Evolutionary conservation across 2,329 filamentous ascomycete genomes (phyloP).

Genomic region (Myotisia sp.): DNA sequence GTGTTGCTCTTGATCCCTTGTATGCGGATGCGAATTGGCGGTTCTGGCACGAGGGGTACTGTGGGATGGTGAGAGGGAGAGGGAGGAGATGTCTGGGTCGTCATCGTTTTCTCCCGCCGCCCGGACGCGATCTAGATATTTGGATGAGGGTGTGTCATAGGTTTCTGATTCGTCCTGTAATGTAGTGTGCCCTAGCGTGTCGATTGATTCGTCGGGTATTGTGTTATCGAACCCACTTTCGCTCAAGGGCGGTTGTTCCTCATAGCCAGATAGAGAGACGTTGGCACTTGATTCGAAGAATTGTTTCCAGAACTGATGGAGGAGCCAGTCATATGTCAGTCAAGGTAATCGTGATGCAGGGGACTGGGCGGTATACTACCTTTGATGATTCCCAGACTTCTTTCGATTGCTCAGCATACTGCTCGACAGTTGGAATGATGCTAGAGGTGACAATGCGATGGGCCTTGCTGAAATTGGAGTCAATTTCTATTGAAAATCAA

Average conservation of each 20-base stretch:
- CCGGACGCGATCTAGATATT: constrained; percentile 12
- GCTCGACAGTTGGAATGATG: constrained; percentile 84
- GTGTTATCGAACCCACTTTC: constrained; percentile 43
- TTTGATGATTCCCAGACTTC: constrained; percentile 96
- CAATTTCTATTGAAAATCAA: constrained; percentile 57
- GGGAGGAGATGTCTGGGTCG: constrained; percentile 33
- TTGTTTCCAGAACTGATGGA: constrained; percentile 86
- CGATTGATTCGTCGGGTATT: constrained; percentile 43
- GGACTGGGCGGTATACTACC: constrained; percentile 33
- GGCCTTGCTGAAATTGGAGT: constrained; percentile 93
- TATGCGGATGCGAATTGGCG: constrained; percentile 17
- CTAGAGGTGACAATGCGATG: constrained; percentile 90
- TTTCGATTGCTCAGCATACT: constrained; percentile 85
- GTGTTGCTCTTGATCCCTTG: too few species aligned
- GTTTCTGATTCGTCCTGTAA: constrained; percentile 26
- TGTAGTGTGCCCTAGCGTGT: constrained; percentile 33
- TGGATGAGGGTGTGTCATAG: constrained; percentile 28
- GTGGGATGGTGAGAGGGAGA: constrained; percentile 30
- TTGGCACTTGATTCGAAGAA: constrained; percentile 99
- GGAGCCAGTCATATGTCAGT: constrained; percentile 8
- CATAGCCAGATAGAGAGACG: constrained; percentile 88
- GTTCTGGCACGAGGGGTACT: constrained; percentile 32
- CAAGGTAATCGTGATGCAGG: not conserved
- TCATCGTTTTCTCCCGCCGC: constrained; percentile 23
- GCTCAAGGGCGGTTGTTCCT: constrained; percentile 53